Percentiles rank a stretch among this genome's conserved stretches.
These are phyloP conservation scores for Debaryomyces fabryi DNA, from an alignment of 1,139 yeast species.

Conservation along the genomic window DNA sequence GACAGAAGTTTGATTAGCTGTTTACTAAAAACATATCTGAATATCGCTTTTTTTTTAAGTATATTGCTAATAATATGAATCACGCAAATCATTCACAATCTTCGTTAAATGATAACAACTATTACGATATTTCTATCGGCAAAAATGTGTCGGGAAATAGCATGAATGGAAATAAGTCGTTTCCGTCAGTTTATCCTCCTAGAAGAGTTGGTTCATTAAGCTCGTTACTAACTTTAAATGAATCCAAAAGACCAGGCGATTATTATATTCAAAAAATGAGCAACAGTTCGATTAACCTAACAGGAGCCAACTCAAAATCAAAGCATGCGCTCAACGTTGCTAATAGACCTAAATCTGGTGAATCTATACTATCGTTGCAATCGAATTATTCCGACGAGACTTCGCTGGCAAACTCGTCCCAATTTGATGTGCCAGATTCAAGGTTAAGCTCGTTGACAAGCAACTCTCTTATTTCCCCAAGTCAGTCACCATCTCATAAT, in stretches of 20 bases:
- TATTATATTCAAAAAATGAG: conserved; percentile 40
- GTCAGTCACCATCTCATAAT: conserved; percentile 25
- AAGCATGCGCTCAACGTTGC: conserved; percentile 13
- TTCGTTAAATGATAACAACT: conserved; percentile 24
- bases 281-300: conserved; percentile 15
- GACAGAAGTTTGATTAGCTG: background rate
- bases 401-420: conserved; percentile 38
- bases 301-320: conserved; percentile 5
- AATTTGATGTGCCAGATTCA: conserved; percentile 40
- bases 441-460: conserved; percentile 44
- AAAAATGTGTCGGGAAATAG: conserved; percentile 9
- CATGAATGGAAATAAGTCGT: conserved; percentile 16
- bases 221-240: conserved; percentile 27
- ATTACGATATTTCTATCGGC: conserved; percentile 16
- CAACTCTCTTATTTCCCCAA: conserved; percentile 31
- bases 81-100: conserved; percentile 21
- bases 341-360: conserved; percentile 38
- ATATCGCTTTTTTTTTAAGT: no score
- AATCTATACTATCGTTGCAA: conserved; percentile 39
- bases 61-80: conserved; percentile 15
- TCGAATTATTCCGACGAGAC: conserved; percentile 41
- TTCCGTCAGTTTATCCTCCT: conserved; percentile 20
- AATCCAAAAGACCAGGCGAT: conserved; percentile 47
- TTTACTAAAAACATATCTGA: background rate
- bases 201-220: conserved; percentile 33